Evolutionary conservation across 2,329 filamentous ascomycete species (phyloP).

Genomic region (Hypomyces perniciosus): DNA sequence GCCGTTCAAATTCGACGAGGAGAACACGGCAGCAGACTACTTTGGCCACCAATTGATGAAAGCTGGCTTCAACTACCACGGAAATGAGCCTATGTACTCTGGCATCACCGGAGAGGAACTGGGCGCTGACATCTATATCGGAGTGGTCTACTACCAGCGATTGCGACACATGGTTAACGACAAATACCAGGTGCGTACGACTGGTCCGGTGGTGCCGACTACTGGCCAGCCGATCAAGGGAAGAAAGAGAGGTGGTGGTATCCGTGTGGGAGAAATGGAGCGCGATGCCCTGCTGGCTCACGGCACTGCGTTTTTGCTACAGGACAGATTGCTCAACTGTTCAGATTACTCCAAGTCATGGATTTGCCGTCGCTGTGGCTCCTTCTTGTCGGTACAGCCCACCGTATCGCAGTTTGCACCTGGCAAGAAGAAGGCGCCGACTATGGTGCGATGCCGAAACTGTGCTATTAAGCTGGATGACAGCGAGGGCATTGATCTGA

Average conservation of each 20-base stretch:
- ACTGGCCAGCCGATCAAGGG: constrained; percentile 98
- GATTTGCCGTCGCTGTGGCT: constrained; percentile 84
- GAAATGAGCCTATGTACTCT: constrained; percentile 98
- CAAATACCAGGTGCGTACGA: constrained; percentile 97
- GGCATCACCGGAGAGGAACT: constrained; percentile 95
- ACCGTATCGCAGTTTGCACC: constrained; percentile 59
- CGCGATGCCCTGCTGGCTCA: constrained; percentile 91
- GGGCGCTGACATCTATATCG: constrained; percentile 90
- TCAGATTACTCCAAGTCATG: constrained; percentile 87
- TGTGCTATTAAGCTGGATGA: constrained; percentile 62
- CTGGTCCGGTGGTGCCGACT: constrained; percentile 80
- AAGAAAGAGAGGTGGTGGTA: constrained; percentile 91
- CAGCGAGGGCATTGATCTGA: constrained; percentile 50
- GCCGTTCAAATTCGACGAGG: constrained; percentile 89
- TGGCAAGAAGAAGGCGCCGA: constrained; percentile 59
- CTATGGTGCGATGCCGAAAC: constrained; percentile 69
- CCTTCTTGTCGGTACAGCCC: constrained; percentile 82
- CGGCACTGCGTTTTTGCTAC: constrained; percentile 88
- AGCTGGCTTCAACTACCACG: constrained; percentile 96
- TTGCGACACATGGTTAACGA: constrained; percentile 99
- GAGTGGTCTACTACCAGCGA: constrained; percentile 96
- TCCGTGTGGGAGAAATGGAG: constrained; percentile 99
- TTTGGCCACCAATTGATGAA: constrained; percentile 94
- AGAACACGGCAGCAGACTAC: constrained; percentile 86
- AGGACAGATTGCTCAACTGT: constrained; percentile 95